A percentile compares a stretch with the other conserved stretches of the same genome.
phyloP scores from a whole-genome alignment of 805 yeast genomes.

The Ogataea methanolica region DNA sequence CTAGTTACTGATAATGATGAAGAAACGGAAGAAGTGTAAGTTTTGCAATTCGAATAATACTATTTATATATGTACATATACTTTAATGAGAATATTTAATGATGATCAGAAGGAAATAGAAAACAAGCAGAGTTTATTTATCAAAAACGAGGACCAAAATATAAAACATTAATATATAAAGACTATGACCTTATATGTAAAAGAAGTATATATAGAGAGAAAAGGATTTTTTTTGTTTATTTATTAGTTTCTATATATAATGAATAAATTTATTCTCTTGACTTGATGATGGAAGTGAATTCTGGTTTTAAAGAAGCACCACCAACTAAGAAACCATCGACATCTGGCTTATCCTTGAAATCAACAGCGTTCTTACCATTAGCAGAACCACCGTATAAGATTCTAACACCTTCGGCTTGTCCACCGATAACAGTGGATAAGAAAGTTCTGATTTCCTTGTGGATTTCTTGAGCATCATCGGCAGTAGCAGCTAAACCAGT shows the following conservation, averaged over 20 bases:
- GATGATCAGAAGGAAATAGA: no score
- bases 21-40: constrained; percentile 1
- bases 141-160: no score
- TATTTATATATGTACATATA: no score
- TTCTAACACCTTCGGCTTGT: constrained; percentile 76
- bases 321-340: constrained; percentile 98
- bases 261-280: constrained; percentile 55
- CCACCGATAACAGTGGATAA: constrained; percentile 74
- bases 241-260: neutral
- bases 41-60: no score
- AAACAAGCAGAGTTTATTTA: no score
- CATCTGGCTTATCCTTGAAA: constrained; percentile 88
- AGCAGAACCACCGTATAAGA: constrained; percentile 98
- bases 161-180: no score
- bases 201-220: neutral
- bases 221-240: neutral
- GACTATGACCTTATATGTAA: neutral
- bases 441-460: constrained; percentile 80
- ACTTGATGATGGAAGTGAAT: constrained; percentile 91
- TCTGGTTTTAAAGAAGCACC: constrained; percentile 99
- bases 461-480: constrained; percentile 95
- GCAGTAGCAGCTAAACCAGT: constrained; percentile 99
- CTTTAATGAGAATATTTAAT: no score
- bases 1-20: constrained; percentile 7
- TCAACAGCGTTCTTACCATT: constrained; percentile 89